phyloP scores from a whole-genome alignment of 2,329 filamentous ascomycete species.

The Gyromitra esculenta region DNA sequence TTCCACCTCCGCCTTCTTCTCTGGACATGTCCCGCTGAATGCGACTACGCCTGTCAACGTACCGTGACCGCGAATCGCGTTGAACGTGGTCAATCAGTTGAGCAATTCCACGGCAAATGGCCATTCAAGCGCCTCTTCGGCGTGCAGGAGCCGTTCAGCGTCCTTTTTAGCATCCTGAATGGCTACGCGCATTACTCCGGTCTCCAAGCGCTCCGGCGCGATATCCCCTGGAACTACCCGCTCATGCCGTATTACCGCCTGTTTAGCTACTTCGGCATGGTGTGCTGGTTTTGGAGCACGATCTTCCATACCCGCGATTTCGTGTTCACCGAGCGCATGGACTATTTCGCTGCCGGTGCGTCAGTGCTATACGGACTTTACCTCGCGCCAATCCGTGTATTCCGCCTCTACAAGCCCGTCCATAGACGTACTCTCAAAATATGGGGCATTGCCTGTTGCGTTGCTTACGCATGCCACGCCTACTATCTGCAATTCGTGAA shows the following conservation, averaged over 20 bases:
- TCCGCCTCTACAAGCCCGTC: slow-evolving; percentile 74
- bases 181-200: slow-evolving; percentile 84
- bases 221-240: slow-evolving; percentile 77
- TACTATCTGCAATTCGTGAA: slow-evolving; percentile 82
- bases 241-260: slow-evolving; percentile 81
- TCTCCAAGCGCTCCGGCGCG: slow-evolving; percentile 73
- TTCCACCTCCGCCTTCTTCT: slow-evolving; percentile 84
- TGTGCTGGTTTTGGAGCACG: slow-evolving; percentile 87
- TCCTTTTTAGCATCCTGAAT: slow-evolving; percentile 93
- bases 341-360: slow-evolving; percentile 94
- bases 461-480: slow-evolving; percentile 79
- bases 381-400: slow-evolving; percentile 82
- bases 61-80: slow-evolving; percentile 80
- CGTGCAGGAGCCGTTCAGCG: slow-evolving; percentile 93
- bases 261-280: slow-evolving; percentile 82
- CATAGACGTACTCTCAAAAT: slow-evolving; percentile 68
- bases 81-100: slow-evolving; percentile 72
- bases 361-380: slow-evolving; percentile 91
- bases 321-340: slow-evolving; percentile 84
- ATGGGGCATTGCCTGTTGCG: slow-evolving; percentile 79
- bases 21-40: slow-evolving; percentile 93
- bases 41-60: slow-evolving; percentile 98
- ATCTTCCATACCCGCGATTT: slow-evolving; percentile 95
- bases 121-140: slow-evolving; percentile 90
- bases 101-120: slow-evolving; percentile 99